phyloP scores from a whole-genome alignment of 2,329 filamentous ascomycete species.

The Raffaelea arxii region DNA sequence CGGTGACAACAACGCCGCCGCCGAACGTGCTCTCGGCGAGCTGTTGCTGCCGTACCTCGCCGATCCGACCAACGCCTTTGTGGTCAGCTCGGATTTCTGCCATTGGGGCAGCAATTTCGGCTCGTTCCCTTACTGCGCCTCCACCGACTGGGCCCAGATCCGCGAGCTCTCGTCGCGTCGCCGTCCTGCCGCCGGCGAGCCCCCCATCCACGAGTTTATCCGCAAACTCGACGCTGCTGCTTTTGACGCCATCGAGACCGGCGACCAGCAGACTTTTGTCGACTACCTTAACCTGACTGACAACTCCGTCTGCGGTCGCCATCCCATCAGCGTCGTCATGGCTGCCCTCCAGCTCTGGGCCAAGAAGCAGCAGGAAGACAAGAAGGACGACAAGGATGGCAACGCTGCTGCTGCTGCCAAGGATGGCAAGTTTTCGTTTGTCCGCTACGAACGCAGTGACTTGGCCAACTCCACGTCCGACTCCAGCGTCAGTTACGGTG shows the following conservation, averaged over 20 bases:
- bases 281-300: constrained; percentile 59
- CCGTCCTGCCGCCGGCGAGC: constrained; percentile 26
- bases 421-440: constrained; percentile 54
- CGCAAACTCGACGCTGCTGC: constrained; percentile 67
- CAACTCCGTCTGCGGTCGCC: constrained; percentile 90
- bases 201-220: constrained; percentile 75
- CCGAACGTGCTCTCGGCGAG: constrained; percentile 59
- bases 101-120: constrained; percentile 84
- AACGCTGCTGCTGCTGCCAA: too few species aligned
- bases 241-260: constrained; percentile 76
- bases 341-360: constrained; percentile 65
- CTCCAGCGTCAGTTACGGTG: constrained; percentile 91
- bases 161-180: constrained; percentile 23
- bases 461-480: constrained; percentile 58
- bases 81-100: constrained; percentile 92
- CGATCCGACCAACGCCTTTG: constrained; percentile 68
- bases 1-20: constrained; percentile 56
- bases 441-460: constrained; percentile 80
- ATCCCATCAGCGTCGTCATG: constrained; percentile 91
- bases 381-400: neutral
- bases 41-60: constrained; percentile 69
- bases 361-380: constrained; percentile 16
- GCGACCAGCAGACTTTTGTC: constrained; percentile 61
- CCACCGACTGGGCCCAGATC: constrained; percentile 30
- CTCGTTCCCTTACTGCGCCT: constrained; percentile 68